Conservation (phyloP, 257 asterid genomes). For the Thymus quinquecostatus region DNA sequence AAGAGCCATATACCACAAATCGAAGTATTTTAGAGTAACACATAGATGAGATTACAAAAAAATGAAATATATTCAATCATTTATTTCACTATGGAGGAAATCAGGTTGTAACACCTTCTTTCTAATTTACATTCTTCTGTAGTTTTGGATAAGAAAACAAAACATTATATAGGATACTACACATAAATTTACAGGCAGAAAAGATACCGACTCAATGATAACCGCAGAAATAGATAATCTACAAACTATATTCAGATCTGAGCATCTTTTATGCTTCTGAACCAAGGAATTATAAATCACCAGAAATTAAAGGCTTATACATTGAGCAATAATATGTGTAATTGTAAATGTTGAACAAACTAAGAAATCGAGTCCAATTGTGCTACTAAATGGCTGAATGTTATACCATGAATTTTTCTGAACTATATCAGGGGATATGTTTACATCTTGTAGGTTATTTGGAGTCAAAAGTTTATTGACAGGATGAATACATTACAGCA, state of each 20-base stretch:
- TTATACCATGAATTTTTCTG: background rate
- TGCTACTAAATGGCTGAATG: background rate
- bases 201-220: background rate
- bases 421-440: slow-evolving; percentile 3
- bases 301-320: background rate
- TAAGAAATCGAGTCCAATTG: background rate
- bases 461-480: background rate
- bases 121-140: background rate
- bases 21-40: background rate
- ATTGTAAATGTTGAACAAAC: background rate
- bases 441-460: background rate
- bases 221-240: background rate
- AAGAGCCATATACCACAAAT: background rate
- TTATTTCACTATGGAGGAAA: background rate
- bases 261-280: background rate
- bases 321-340: background rate
- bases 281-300: background rate
- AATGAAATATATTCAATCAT: background rate
- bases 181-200: background rate
- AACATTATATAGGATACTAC: background rate
- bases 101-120: background rate
- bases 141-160: background rate
- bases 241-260: background rate
- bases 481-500: background rate
- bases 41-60: background rate